Percentiles rank a stretch among this genome's conserved stretches.
Evolutionary conservation across 2,329 filamentous ascomycete species (phyloP).

Genomic region (Verticillium longisporum): DNA sequence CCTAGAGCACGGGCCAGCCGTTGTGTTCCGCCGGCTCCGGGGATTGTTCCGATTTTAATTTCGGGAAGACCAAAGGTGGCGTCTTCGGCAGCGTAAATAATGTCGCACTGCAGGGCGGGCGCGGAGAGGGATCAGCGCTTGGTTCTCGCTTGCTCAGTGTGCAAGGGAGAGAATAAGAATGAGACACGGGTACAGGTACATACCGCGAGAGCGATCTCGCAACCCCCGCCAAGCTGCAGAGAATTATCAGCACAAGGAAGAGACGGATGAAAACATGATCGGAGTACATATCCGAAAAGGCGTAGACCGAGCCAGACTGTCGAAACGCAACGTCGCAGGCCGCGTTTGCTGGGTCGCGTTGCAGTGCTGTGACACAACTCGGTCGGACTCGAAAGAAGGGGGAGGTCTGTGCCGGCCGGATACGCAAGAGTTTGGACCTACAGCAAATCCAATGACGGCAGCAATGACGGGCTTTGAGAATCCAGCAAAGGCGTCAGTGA

Average conservation of each 20-base stretch:
- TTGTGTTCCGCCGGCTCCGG: slow-evolving; percentile 32
- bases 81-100: slow-evolving; percentile 26
- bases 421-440: slow-evolving; percentile 20
- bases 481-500: slow-evolving; percentile 25
- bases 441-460: slow-evolving; percentile 42
- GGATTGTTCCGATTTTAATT: slow-evolving; percentile 30
- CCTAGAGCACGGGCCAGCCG: slow-evolving; percentile 30
- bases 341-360: not conserved
- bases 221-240: slow-evolving; percentile 37
- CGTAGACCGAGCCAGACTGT: not conserved
- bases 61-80: slow-evolving; percentile 32
- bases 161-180: not conserved
- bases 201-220: slow-evolving; percentile 40
- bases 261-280: not conserved
- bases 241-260: not conserved
- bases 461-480: slow-evolving; percentile 40
- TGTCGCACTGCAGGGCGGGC: slow-evolving; percentile 24
- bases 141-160: not conserved
- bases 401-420: too few relatives aligned
- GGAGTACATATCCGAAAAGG: not conserved
- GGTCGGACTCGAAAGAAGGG: not conserved
- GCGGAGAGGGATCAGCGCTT: not conserved
- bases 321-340: not conserved
- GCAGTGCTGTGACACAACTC: not conserved
- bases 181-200: slow-evolving; percentile 1